Evolutionary conservation across 805 yeast species (phyloP).

Genomic region (Saccharomyces mikatae): DNA sequence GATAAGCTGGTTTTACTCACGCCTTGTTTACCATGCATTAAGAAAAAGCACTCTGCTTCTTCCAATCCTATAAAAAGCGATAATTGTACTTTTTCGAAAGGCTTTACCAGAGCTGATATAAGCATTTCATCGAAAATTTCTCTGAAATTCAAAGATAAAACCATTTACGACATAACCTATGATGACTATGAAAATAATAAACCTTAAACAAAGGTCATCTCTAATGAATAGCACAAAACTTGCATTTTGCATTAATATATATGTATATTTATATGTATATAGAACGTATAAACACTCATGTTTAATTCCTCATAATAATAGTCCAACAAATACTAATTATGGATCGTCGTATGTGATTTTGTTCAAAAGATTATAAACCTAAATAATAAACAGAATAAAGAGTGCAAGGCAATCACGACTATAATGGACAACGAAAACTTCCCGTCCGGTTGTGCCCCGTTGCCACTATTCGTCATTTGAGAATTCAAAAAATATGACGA

Average conservation of each 20-base stretch:
- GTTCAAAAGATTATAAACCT: slow-evolving; percentile 14
- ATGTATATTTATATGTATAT: neutral
- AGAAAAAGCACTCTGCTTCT: slow-evolving; percentile 6
- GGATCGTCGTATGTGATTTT: neutral
- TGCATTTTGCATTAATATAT: neutral
- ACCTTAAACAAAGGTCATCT: slow-evolving; percentile 4
- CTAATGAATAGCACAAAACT: neutral
- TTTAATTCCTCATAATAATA: neutral
- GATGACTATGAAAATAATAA: slow-evolving; percentile 17
- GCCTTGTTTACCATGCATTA: slow-evolving; percentile 47
- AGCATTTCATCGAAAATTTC: slow-evolving; percentile 15
- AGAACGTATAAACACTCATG: slow-evolving; percentile 1
- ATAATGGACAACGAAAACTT: slow-evolving; percentile 6
- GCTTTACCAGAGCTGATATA: slow-evolving; percentile 32
- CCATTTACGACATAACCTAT: slow-evolving; percentile 13
- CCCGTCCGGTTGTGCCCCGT: neutral
- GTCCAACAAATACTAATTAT: neutral
- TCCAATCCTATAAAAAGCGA: neutral
- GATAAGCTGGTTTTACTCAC: slow-evolving; percentile 40
- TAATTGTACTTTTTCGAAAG: slow-evolving; percentile 51
- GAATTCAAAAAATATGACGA: slow-evolving; percentile 4
- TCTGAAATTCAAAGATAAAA: slow-evolving; percentile 5
- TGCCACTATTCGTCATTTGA: neutral
- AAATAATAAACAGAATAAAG: slow-evolving; percentile 14
- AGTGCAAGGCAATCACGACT: slow-evolving; percentile 10